Percentiles rank a stretch among this genome's conserved stretches.
Evolutionary conservation across 225 moss, liverwort and hornwort species (phyloP).

Genomic region (Straminergon stramineum): DNA sequence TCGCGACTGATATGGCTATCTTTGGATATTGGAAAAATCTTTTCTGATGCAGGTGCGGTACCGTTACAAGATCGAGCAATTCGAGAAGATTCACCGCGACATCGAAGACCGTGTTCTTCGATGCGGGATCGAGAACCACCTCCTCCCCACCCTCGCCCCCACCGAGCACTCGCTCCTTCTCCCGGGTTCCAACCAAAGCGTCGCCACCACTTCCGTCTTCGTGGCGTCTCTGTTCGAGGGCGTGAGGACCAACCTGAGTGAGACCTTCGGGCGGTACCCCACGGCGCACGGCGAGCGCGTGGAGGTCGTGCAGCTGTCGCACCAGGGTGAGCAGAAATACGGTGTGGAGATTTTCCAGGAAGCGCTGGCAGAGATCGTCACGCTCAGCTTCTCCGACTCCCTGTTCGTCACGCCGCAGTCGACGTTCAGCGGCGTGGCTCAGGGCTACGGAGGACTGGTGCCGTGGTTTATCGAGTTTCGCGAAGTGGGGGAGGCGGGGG

Average conservation of each 20-base stretch:
- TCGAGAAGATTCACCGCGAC: constrained; percentile 1
- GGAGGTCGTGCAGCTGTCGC: constrained; percentile 54
- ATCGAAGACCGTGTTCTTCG: constrained; percentile 15
- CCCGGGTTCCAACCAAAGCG: background rate
- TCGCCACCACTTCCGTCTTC: constrained; percentile 30
- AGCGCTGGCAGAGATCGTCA: constrained; percentile 61
- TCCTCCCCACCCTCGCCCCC: background rate
- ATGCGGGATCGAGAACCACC: constrained; percentile 13
- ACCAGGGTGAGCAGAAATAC: constrained; percentile 38
- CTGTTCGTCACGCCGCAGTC: constrained; percentile 64
- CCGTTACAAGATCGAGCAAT: constrained; percentile 9
- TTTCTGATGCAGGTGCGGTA: constrained; percentile 1
- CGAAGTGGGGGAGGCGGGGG: background rate
- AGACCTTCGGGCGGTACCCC: constrained; percentile 24
- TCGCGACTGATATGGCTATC: background rate
- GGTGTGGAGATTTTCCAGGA: constrained; percentile 52
- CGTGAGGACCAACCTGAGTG: constrained; percentile 36
- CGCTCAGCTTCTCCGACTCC: constrained; percentile 67
- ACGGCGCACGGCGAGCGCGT: constrained; percentile 40
- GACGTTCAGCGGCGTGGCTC: constrained; percentile 74
- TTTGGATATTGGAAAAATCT: background rate
- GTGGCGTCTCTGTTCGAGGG: constrained; percentile 65
- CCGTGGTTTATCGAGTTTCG: constrained; percentile 70
- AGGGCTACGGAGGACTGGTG: constrained; percentile 58
- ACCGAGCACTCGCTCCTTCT: background rate